Percentiles rank a stretch among this genome's conserved stretches.
Conservation (phyloP, 2,329 filamentous ascomycete species). For the Botryotinia narcissicola region DNA sequence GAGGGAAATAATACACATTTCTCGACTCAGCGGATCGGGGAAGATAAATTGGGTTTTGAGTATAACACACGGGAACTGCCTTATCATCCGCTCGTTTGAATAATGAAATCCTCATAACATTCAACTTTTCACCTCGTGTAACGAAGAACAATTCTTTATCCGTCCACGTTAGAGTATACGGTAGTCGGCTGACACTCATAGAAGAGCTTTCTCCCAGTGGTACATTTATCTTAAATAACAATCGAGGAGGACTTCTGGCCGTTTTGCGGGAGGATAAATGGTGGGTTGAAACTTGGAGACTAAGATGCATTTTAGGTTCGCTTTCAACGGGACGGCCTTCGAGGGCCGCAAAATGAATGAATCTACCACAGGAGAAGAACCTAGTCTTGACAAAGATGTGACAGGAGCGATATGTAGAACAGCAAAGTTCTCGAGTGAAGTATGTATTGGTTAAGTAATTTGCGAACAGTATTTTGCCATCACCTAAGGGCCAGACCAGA, state of each 20-base stretch:
- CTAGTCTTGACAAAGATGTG: slow-evolving; percentile 5
- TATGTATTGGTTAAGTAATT: slow-evolving; percentile 11
- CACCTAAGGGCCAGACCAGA: slow-evolving; percentile 4
- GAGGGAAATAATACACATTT: slow-evolving; percentile 15
- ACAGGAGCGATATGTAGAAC: slow-evolving; percentile 5
- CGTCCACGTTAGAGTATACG: slow-evolving; percentile 4
- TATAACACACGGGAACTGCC: neutral
- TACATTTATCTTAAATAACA: neutral
- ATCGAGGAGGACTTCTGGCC: slow-evolving; percentile 5
- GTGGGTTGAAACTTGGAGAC: slow-evolving; percentile 7
- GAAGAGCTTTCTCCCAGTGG: neutral
- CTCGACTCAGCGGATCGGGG: neutral
- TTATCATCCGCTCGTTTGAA: neutral
- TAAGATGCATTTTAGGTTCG: slow-evolving; percentile 4
- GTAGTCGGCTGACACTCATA: slow-evolving; percentile 1
- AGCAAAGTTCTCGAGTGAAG: slow-evolving; percentile 5
- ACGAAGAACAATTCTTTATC: slow-evolving; percentile 3
- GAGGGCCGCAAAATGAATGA: neutral
- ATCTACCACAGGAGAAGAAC: slow-evolving; percentile 6
- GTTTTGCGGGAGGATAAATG: neutral
- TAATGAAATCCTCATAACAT: slow-evolving; percentile 8
- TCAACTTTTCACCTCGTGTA: neutral
- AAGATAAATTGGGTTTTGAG: slow-evolving; percentile 4
- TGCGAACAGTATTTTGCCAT: slow-evolving; percentile 4
- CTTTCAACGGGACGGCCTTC: neutral